A percentile compares a stretch with the other conserved stretches of the same genome.
phyloP scores from a whole-genome alignment of 345 rosid genomes.

The Bruguiera sexangula region DNA sequence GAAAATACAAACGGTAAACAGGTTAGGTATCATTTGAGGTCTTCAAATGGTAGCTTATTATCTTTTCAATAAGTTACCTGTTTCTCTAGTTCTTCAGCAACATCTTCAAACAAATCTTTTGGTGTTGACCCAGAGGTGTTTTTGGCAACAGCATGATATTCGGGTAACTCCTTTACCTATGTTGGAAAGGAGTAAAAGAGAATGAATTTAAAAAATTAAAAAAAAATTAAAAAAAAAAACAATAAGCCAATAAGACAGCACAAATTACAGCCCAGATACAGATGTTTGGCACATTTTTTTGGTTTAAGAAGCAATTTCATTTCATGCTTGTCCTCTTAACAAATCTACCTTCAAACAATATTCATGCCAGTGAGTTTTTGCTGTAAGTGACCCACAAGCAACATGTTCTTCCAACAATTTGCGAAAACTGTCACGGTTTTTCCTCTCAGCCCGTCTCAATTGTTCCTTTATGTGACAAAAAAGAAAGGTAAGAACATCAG shows the following conservation, averaged over 20 bases:
- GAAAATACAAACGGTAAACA: not conserved
- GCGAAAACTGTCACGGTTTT: conserved; percentile 85
- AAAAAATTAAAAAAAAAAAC: not conserved
- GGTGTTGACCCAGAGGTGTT: conserved; percentile 89
- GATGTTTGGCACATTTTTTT: not conserved
- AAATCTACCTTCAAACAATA: conserved; percentile 72
- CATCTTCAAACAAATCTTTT: conserved; percentile 92
- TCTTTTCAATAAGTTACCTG: conserved; percentile 41
- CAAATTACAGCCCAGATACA: conserved; percentile 3
- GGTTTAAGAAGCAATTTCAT: not conserved
- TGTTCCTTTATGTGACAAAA: conserved; percentile 57
- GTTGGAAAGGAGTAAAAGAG: conserved; percentile 9
- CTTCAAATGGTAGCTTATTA: no score
- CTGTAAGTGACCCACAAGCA: conserved; percentile 66
- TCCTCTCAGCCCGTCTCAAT: conserved; percentile 78
- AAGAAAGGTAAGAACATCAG: conserved; percentile 10
- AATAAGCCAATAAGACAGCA: not conserved
- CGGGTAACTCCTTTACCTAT: conserved; percentile 78
- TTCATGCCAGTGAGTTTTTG: conserved; percentile 82
- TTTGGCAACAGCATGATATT: conserved; percentile 84
- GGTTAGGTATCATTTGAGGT: not conserved
- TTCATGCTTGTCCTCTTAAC: conserved; percentile 1
- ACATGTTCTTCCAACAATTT: conserved; percentile 78
- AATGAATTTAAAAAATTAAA: not conserved
- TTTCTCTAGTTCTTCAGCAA: conserved; percentile 71